These are phyloP conservation scores for Vachellia collinsii DNA, from an alignment of 306 rosid species.

Conservation along the genomic window DNA sequence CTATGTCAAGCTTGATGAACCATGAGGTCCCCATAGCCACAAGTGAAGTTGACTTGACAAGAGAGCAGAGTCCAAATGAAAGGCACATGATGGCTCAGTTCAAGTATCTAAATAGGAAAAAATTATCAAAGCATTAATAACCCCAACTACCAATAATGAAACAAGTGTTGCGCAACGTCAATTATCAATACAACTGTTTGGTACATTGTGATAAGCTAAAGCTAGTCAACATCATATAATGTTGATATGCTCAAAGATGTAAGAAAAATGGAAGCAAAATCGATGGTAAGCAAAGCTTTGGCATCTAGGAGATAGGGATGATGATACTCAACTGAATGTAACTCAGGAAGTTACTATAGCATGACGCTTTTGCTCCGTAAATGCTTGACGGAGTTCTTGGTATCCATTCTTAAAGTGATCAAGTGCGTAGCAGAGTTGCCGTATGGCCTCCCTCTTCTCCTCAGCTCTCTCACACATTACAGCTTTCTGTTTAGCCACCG, in stretches of 20 bases:
- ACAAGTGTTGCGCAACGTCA: neutral
- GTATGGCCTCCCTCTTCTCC: conserved; percentile 82
- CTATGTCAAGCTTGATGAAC: too few relatives aligned
- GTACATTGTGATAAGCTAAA: conserved; percentile 4
- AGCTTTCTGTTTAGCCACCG: conserved; percentile 55
- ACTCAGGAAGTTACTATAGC: conserved; percentile 44
- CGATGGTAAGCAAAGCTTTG: conserved; percentile 13
- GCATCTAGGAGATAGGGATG: conserved; percentile 8
- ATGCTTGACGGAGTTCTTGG: conserved; percentile 66
- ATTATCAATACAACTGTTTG: conserved; percentile 15
- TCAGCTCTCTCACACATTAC: conserved; percentile 65
- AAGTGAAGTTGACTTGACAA: conserved; percentile 18
- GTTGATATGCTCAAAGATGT: conserved; percentile 16
- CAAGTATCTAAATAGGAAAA: neutral
- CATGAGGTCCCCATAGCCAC: neutral
- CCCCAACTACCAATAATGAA: neutral
- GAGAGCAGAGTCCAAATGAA: neutral
- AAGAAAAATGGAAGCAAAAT: conserved; percentile 26
- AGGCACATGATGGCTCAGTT: neutral
- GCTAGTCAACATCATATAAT: conserved; percentile 10
- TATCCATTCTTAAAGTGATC: conserved; percentile 73
- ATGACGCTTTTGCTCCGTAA: conserved; percentile 47
- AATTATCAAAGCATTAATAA: neutral
- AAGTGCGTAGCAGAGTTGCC: conserved; percentile 76
- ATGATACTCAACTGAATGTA: neutral